Percentiles rank a stretch among this genome's conserved stretches.
Evolutionary conservation across 2,329 filamentous ascomycete species (phyloP).

Genomic region (Byssochlamys sp.): DNA sequence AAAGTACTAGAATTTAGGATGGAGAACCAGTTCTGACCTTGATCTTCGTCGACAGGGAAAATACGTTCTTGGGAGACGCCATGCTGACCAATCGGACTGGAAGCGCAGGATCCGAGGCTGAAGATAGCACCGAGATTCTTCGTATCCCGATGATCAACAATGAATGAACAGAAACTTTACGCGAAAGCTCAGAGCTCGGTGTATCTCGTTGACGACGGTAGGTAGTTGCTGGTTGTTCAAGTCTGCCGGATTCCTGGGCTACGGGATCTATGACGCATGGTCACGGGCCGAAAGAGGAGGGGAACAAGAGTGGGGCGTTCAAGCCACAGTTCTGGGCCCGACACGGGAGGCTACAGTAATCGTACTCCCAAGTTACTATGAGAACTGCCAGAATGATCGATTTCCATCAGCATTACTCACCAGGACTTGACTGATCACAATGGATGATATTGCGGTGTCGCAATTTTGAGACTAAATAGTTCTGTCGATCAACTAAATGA

Average conservation of each 20-base stretch:
- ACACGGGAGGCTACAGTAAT: not conserved
- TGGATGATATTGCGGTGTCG: not conserved
- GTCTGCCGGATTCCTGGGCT: not conserved
- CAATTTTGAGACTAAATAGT: not conserved
- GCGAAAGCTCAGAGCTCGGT: not conserved
- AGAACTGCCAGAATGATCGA: not conserved
- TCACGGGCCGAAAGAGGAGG: not conserved
- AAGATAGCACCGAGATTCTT: not conserved
- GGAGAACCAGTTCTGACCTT: conserved; percentile 1
- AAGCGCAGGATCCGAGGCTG: not conserved
- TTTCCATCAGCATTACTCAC: not conserved
- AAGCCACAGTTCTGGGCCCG: not conserved
- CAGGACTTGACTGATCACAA: not conserved
- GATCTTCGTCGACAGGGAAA: conserved; percentile 7
- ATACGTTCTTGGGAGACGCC: conserved; percentile 2
- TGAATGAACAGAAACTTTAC: not conserved
- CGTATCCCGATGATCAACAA: not conserved
- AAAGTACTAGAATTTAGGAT: not conserved
- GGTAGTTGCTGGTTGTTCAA: not conserved
- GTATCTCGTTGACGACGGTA: not conserved
- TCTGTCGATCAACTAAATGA: not conserved
- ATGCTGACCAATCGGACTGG: not conserved
- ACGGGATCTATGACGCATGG: not conserved
- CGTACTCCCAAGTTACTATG: not conserved
- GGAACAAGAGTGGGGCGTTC: not conserved